phyloP scores from a whole-genome alignment of 371 early-diverging fungal genomes.

The Rhizopus stolonifer region DNA sequence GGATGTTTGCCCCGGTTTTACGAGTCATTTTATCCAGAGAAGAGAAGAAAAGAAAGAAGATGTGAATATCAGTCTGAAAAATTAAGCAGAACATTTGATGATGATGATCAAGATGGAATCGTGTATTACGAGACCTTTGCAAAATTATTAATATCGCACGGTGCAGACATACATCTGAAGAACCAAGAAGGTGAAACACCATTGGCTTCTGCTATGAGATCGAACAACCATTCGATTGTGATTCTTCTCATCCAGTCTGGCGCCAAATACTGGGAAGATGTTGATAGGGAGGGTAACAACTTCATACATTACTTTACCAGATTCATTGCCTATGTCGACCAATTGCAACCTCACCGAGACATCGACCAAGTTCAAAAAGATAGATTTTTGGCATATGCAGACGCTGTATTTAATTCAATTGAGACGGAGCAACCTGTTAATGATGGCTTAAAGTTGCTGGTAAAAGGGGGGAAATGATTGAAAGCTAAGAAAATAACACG shows the following conservation, averaged over 20 bases:
- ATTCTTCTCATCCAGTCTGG: slow-evolving; percentile 31
- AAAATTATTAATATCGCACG: slow-evolving; percentile 23
- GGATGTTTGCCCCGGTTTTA: slow-evolving; percentile 18
- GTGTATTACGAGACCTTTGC: slow-evolving; percentile 27
- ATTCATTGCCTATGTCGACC: slow-evolving; percentile 7
- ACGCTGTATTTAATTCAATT: slow-evolving; percentile 17
- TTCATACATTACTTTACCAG: slow-evolving; percentile 41
- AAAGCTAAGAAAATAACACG: not conserved
- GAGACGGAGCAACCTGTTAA: not conserved
- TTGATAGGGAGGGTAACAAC: slow-evolving; percentile 26
- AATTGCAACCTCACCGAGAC: slow-evolving; percentile 6
- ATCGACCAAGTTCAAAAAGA: slow-evolving; percentile 1
- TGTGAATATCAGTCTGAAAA: not conserved
- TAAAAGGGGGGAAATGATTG: not conserved
- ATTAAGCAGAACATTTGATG: not conserved
- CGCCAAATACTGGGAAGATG: slow-evolving; percentile 29
- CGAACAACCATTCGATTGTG: slow-evolving; percentile 28
- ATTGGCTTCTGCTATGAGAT: slow-evolving; percentile 36
- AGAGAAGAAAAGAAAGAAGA: not conserved
- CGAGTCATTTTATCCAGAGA: slow-evolving; percentile 3
- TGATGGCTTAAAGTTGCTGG: not conserved
- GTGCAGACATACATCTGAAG: slow-evolving; percentile 32
- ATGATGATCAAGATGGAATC: slow-evolving; percentile 36
- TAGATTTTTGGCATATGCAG: slow-evolving; percentile 1
- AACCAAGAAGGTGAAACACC: slow-evolving; percentile 44